These are phyloP conservation scores for Anisodus tanguticus DNA, from an alignment of 257 asterid genomes.

Conservation along the genomic window DNA sequence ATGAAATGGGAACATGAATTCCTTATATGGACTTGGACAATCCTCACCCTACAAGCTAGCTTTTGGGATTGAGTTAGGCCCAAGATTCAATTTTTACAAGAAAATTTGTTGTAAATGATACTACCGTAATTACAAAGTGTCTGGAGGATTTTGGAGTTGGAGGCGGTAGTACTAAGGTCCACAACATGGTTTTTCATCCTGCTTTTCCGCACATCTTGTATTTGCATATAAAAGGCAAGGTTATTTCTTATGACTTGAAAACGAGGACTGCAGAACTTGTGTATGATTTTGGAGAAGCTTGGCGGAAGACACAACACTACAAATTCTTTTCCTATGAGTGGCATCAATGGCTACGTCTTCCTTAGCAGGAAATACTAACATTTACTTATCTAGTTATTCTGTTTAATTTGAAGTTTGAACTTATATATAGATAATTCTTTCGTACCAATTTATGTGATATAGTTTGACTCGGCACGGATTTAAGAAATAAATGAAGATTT, in stretches of 20 bases:
- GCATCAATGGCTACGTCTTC: neutral
- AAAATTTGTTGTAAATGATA: neutral
- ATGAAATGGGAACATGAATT: no score
- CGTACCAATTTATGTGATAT: no score
- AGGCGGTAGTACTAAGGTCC: neutral
- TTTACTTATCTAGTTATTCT: no score
- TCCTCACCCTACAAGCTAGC: no score
- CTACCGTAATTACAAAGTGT: neutral
- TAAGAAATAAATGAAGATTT: no score
- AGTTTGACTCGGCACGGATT: no score
- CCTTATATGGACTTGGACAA: no score
- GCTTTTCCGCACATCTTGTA: neutral
- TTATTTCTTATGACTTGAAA: neutral
- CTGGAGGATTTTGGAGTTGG: neutral
- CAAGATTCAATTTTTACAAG: no score
- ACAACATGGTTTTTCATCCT: neutral
- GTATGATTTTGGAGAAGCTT: neutral
- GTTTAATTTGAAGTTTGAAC: no score
- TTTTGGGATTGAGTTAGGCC: neutral
- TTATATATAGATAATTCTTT: no score
- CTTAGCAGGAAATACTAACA: neutral
- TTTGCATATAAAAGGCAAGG: neutral
- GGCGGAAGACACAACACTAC: neutral
- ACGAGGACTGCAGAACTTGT: neutral
- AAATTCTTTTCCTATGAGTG: neutral